Base-by-base conservation (phyloP, 2,329 filamentous ascomycete species). In the Xylogone sp. region DNA sequence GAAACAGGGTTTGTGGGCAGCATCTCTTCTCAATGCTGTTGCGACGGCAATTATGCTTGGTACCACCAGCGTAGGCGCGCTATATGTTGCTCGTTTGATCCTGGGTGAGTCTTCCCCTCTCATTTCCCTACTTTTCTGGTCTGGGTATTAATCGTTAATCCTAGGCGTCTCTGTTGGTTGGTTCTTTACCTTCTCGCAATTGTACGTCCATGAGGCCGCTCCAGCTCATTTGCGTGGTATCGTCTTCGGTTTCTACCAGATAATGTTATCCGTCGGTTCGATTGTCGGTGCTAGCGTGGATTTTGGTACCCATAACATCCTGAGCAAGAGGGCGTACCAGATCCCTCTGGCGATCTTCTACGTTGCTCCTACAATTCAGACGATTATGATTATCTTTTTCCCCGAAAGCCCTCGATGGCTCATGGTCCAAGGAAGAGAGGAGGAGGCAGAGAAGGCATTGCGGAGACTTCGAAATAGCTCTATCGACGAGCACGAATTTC, bases 361-460 rank as follows among this genome's bases (percentile, higher is more conserved):
- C 48, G 65, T 79, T 46, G 72, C 80, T 34, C 75, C 78, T 1
- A 62, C 68, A 13, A 58, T 78, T 42, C 68, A 79, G 50, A 68
- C 72, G 1, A 62, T 74, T 2, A 68, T 77, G 45, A 56, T 75
- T 21, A 73, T 77, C 57, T 71, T 78, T 55, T 66, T 81, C 6
- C 79, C 79, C 0, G 79, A 83, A 57, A 78, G 74, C 21, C 79
- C 79, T 5, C 66, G 79, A 47, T 82, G 78, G 78, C 67, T 81
- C 19, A 78, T 78, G 56, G 74, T 74, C 46, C 73, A 80, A 46
- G 76, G 79, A 50, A 75, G 76, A 21, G 71, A 77, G 16, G 78
- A 82, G 20, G 72, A 83, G 55, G 81, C 79, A 0, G 67, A 77
- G 18, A 67, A 71, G 7, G 75, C 79, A 2, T 72, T 88, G 53